Evolutionary conservation across 2,329 filamentous ascomycete genomes (phyloP), one percentile per base, ranked within the genome.

Genomic region (Trichoderma breve): DNA sequence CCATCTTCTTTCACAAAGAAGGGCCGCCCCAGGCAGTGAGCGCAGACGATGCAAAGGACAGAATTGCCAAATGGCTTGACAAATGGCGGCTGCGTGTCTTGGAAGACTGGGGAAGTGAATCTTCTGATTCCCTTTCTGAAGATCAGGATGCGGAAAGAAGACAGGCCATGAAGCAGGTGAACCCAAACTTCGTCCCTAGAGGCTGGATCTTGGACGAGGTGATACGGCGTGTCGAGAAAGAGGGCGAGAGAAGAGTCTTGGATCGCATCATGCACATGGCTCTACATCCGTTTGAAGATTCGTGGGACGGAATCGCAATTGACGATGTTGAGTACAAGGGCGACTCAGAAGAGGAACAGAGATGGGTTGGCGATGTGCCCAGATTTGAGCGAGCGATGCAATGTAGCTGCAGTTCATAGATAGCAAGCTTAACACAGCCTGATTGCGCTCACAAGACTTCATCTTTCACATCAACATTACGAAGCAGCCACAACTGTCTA

Each of bases 191-290:
- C 78, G 86, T 98, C 0, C 94, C 96, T 0, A 89, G 94, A 61
- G 91, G 92, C 21, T 99, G 95, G 95, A 89, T 99, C 66, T 85
- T 99, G 24, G 95, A 98, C 79, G 96, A 99, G 81, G 81, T 99
- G 15, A 98, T 99, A 75, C 89, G 92, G 60, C 88, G 93, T 11
- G 95, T 98, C 0, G 94, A 98, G 81, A 93, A 93, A 79, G 90
- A 91, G 66, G 89, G 90, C 3, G 95, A 99, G 78, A 86, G 93
- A 70, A 91, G 94, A 9, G 90, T 98, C 43, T 81, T 99, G 58
- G 85, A 88, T 14, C 86, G 91, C 34, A 86, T 96, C 28, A 93
- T 97, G 91, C 89, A 93, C 58, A 92, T 98, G 90, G 89, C 91
- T 3, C 83, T 95, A 53, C 86, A 93, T 77, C 96, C 96, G 0